Percentiles rank a stretch among this genome's conserved stretches.
These are phyloP conservation scores for Magnaporthiopsis incrustans DNA, from an alignment of 2,329 filamentous ascomycete species.

Conservation along the genomic window DNA sequence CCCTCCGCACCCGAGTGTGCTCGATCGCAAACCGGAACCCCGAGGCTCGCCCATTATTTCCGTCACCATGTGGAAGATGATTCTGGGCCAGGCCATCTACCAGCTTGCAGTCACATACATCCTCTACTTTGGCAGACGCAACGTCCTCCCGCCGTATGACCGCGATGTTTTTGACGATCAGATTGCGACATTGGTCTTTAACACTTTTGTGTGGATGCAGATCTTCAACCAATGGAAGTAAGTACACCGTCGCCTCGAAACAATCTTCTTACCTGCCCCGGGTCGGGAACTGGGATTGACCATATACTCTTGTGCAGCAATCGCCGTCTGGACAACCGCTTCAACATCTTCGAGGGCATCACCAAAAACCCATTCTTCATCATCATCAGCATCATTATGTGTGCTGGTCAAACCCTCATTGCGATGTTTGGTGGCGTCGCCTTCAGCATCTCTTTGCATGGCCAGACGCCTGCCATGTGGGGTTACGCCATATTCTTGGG, in stretches of 20 bases:
- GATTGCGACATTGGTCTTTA: constrained; percentile 65
- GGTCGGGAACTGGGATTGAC: constrained; percentile 7
- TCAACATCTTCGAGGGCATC: constrained; percentile 93
- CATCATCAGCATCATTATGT: constrained; percentile 76
- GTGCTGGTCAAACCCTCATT: constrained; percentile 83
- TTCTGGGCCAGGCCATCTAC: constrained; percentile 84
- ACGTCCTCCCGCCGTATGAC: constrained; percentile 44
- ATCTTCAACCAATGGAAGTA: constrained; percentile 83
- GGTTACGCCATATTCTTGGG: constrained; percentile 79
- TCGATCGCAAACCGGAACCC: constrained; percentile 64
- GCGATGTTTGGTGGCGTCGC: constrained; percentile 77
- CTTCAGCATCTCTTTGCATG: constrained; percentile 59
- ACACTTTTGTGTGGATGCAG: constrained; percentile 66
- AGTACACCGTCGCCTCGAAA: constrained; percentile 27
- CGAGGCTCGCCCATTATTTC: constrained; percentile 62
- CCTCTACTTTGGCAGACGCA: constrained; percentile 62
- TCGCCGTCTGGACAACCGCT: constrained; percentile 84
- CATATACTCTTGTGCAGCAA: constrained; percentile 44
- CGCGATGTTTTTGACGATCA: constrained; percentile 32
- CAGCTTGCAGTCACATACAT: constrained; percentile 75
- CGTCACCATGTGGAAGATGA: constrained; percentile 98
- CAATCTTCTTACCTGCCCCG: no score
- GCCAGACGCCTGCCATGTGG: constrained; percentile 71
- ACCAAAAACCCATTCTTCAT: constrained; percentile 83
- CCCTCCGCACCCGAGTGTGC: constrained; percentile 72